Evolutionary conservation across 208 protist genomes (phyloP).

Genomic region (Angomonas deanei): DNA sequence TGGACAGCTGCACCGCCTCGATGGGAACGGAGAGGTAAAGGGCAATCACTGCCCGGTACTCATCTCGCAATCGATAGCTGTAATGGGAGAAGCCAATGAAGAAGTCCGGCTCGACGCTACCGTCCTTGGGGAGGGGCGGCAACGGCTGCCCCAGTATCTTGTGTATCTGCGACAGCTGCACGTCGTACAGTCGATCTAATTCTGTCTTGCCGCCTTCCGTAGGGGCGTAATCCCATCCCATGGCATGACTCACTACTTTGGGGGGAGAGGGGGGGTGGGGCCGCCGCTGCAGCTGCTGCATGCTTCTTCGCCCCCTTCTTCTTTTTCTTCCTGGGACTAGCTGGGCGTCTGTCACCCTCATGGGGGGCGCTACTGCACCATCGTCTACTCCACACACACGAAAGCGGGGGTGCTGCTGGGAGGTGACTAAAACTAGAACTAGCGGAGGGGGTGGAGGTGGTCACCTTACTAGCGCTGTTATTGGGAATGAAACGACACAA

Average conservation of each 20-base stretch:
- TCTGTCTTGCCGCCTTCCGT: constrained; percentile 42
- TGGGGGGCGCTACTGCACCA: too few relatives aligned
- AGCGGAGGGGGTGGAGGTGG: too few relatives aligned
- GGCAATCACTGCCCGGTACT: constrained; percentile 74
- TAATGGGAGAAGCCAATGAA: constrained; percentile 83
- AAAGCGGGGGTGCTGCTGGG: not conserved
- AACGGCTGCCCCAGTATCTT: constrained; percentile 59
- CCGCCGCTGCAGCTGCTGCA: not conserved
- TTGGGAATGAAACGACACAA: not conserved
- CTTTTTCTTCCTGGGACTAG: too few relatives aligned
- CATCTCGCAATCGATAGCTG: constrained; percentile 70
- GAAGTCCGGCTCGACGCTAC: constrained; percentile 67
- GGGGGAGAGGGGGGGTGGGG: too few relatives aligned
- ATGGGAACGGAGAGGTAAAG: constrained; percentile 48
- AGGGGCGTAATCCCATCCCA: constrained; percentile 49
- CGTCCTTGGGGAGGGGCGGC: constrained; percentile 64
- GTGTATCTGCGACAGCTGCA: constrained; percentile 48
- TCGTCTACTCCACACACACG: not conserved
- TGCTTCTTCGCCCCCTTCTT: too few relatives aligned
- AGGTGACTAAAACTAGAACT: too few relatives aligned
- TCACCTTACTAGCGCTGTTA: too few relatives aligned
- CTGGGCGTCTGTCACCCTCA: too few relatives aligned
- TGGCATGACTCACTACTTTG: too few relatives aligned
- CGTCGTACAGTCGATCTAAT: constrained; percentile 59
- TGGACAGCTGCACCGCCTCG: constrained; percentile 59